Evolutionary conservation across 805 yeast species (phyloP), one percentile per base, ranked within the genome.

Genomic region (Wickerhamomyces silvicola): DNA sequence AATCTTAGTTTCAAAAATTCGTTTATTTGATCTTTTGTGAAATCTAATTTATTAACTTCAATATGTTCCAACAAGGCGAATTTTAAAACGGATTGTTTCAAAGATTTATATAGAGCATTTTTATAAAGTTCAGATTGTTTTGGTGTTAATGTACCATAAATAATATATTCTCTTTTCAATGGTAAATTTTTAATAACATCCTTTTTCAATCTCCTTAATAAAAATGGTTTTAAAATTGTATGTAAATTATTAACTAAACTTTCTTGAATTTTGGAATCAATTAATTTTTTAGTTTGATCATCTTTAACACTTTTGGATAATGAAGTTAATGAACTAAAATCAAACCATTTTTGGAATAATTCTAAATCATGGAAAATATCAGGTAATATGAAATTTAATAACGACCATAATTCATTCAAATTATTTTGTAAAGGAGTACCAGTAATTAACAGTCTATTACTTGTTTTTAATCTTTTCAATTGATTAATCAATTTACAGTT

Each of bases 361-460:
- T 80, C 90, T 38, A 88, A 70, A 56, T 90, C 97, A 26, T 84
- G 84, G 54, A 90, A 90, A 18, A 92, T 82, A 47, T 87, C 96
- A 0, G 98, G 98, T 31, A 90, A 62, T 22, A 92, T 80, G 51
- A 90, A 90, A 52, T 92, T 92, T 33, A 90, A 64, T 36, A 92
- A 62, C 0, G 96, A 81, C 97, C 97, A 90, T 23, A 92, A 60
- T 57, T 92, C 97, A 32, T 81, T 72, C 36, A 90, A 62, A 49
- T 88, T 90, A 54, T 90, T 90, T 55, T 90, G 98, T 32, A 90
- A 63, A 0, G 98, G 97, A 0, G 98, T 90, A n/a, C 98, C 98
- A 0, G 98, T 90, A 10, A 90, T 60, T 18, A 90, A 61, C 28
- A 90, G 62, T 39, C 96, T 64, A 50, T 90, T 90, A 1, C 75